Evolutionary conservation across 345 rosid species (phyloP).

Genomic region (Sisymbrium altissimum): DNA sequence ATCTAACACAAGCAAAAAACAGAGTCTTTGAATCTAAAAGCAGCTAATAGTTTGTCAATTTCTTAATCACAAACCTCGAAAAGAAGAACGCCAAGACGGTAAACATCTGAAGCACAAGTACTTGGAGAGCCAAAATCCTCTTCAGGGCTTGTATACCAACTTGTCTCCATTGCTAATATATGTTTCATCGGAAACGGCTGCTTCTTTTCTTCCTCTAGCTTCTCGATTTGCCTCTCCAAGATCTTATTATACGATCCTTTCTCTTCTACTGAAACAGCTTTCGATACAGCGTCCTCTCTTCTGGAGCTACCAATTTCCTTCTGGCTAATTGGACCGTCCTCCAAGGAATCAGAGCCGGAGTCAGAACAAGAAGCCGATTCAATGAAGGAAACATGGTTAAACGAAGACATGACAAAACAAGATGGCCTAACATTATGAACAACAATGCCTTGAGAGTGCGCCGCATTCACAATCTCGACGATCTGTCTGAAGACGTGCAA

Average conservation of each 20-base stretch:
- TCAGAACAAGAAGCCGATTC: slow-evolving; percentile 97
- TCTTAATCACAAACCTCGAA: slow-evolving; percentile 62
- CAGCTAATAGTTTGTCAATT: background rate
- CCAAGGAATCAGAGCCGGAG: slow-evolving; percentile 86
- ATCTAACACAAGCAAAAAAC: background rate
- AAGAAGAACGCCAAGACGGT: slow-evolving; percentile 80
- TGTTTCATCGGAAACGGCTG: slow-evolving; percentile 88
- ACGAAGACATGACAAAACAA: slow-evolving; percentile 90
- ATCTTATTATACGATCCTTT: slow-evolving; percentile 42
- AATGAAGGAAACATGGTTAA: slow-evolving; percentile 86
- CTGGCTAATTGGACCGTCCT: slow-evolving; percentile 59
- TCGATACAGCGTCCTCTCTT: slow-evolving; percentile 45
- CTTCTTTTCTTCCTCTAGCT: slow-evolving; percentile 56
- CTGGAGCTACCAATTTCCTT: slow-evolving; percentile 37
- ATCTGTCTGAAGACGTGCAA: slow-evolving; percentile 92
- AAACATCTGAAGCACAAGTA: slow-evolving; percentile 84
- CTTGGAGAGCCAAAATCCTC: slow-evolving; percentile 59
- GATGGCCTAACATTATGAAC: slow-evolving; percentile 93
- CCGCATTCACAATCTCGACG: slow-evolving; percentile 74
- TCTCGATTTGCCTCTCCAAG: slow-evolving; percentile 33
- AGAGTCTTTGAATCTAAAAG: slow-evolving; percentile 7
- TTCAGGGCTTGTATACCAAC: slow-evolving; percentile 93
- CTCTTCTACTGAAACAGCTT: background rate
- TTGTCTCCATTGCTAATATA: slow-evolving; percentile 70
- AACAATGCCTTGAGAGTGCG: slow-evolving; percentile 91